Percentiles rank a stretch among this genome's conserved stretches.
phyloP scores from a whole-genome alignment of 768 basidiomycete genomes.

The Russula compacta region DNA sequence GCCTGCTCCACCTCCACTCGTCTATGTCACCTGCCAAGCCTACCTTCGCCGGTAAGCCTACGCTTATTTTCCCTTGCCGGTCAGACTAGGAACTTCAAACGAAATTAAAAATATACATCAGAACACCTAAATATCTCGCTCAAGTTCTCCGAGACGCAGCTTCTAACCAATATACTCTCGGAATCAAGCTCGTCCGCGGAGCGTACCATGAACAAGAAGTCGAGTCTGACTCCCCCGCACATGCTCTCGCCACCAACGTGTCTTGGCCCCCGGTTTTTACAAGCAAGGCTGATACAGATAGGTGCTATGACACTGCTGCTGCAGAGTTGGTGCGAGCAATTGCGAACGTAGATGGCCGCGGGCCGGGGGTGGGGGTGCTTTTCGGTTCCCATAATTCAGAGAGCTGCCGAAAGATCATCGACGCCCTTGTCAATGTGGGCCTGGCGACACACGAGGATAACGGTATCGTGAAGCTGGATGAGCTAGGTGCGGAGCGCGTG shows the following conservation, averaged over 20 bases:
- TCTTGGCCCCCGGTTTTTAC: slow-evolving; percentile 55
- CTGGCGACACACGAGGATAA: slow-evolving; percentile 33
- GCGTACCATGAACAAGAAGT: slow-evolving; percentile 82
- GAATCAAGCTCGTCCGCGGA: slow-evolving; percentile 88
- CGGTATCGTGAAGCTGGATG: slow-evolving; percentile 33
- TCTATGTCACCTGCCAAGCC: slow-evolving; percentile 85
- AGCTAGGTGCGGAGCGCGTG: slow-evolving; percentile 55
- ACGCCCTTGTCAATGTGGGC: slow-evolving; percentile 46
- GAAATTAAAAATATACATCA: slow-evolving; percentile 22
- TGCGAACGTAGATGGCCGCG: slow-evolving; percentile 37
- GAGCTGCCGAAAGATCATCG: slow-evolving; percentile 53
- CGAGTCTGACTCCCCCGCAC: slow-evolving; percentile 22
- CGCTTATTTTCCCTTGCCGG: neutral
- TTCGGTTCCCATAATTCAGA: slow-evolving; percentile 85
- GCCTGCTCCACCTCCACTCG: slow-evolving; percentile 36
- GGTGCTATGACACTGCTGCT: slow-evolving; percentile 58
- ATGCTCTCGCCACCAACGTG: slow-evolving; percentile 49
- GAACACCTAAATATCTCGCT: slow-evolving; percentile 60
- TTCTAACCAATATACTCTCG: slow-evolving; percentile 59
- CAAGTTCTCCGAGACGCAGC: slow-evolving; percentile 59
- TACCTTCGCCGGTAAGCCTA: slow-evolving; percentile 61
- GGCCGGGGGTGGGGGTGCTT: slow-evolving; percentile 48
- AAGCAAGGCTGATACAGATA: slow-evolving; percentile 64
- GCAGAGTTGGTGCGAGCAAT: slow-evolving; percentile 47
- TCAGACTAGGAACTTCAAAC: neutral